phyloP scores from a whole-genome alignment of 208 protist species.

The Leishmania gerbilli region DNA sequence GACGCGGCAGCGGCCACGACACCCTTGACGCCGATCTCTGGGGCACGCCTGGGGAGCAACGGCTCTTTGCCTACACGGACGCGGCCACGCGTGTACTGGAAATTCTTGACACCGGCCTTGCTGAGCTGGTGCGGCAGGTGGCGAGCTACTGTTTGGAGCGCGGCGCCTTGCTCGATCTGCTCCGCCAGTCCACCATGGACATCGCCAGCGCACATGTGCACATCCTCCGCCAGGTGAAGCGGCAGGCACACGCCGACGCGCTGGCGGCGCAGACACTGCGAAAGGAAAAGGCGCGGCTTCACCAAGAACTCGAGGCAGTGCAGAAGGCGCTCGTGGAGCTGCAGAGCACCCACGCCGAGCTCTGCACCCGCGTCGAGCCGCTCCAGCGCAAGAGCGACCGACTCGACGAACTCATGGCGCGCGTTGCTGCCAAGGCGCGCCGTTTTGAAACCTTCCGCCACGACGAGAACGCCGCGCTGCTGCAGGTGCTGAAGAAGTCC shows the following conservation, averaged over 20 bases:
- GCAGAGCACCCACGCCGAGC: constrained; percentile 12
- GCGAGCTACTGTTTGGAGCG: constrained; percentile 69
- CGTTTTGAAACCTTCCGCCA: constrained; percentile 55
- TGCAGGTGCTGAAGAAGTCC: constrained; percentile 75
- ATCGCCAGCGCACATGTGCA: constrained; percentile 55
- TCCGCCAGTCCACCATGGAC: constrained; percentile 77
- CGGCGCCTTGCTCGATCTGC: constrained; percentile 75
- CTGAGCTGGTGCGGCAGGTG: constrained; percentile 80
- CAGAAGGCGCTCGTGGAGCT: constrained; percentile 19
- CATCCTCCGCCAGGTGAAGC: constrained; percentile 70
- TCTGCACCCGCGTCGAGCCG: constrained; percentile 36
- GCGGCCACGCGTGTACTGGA: constrained; percentile 58
- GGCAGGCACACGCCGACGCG: constrained; percentile 23
- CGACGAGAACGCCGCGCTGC: constrained; percentile 59
- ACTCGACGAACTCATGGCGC: constrained; percentile 73
- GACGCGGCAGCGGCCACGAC: constrained; percentile 9
- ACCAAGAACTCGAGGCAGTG: neutral
- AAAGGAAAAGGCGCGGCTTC: constrained; percentile 30
- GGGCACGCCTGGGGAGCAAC: constrained; percentile 42
- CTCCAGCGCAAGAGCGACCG: constrained; percentile 62
- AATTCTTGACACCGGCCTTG: constrained; percentile 73
- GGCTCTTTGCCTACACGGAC: constrained; percentile 59
- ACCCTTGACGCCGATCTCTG: constrained; percentile 38
- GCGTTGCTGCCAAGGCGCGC: constrained; percentile 55
- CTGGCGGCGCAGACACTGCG: constrained; percentile 34